Base-by-base conservation (phyloP, 345 rosid genomes). In the Durio zibethinus region DNA sequence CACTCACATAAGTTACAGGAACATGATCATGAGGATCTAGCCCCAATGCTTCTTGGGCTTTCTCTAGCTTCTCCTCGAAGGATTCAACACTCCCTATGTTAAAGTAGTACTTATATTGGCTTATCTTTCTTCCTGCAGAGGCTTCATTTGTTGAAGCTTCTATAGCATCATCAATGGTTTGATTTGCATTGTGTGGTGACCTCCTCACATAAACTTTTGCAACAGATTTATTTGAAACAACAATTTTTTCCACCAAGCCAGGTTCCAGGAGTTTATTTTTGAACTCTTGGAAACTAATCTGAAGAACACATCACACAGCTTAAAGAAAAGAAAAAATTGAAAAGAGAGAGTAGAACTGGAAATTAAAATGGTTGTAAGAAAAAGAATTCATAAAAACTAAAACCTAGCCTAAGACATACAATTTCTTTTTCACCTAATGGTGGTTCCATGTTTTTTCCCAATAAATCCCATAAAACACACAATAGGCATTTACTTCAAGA, bases 261-360 rank as follows among this genome's bases (percentile, higher is more conserved):
- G 85, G 86, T 78, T 86, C 86, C 68, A 88, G 89, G 25, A 86
- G 80, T 84, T 85, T 82, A 86, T 84, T 86, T 72, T 86, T 85
- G 84, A 88, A 88, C 74, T 86, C 89, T 83, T 88, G 91, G 78
- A 88, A 88, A 47, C 91, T 85, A 71, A 88, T 86, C 87, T 85
- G 85, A 52, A 52, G 29, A 81, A 78, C 16, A 54, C 5, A 70
- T 29, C 52, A 52, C 76, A 60, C 27, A 77, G 61, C 67, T 74
- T 52, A 74, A 23, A 53, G 53, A n/a, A 73, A 67, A 29, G 1
- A 14, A 20, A 18, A 10, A 23, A 64, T 29, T 35, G 29, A 36
- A 45, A 1, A 42, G 8, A 29, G 40, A 62, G 12, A 21, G 31
- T 21, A 18, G 35, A 35, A 35, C 25, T 1, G 16, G 66, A 56